Base-by-base conservation (phyloP, 2,329 filamentous ascomycete genomes). In the Colletotrichum lentis region DNA sequence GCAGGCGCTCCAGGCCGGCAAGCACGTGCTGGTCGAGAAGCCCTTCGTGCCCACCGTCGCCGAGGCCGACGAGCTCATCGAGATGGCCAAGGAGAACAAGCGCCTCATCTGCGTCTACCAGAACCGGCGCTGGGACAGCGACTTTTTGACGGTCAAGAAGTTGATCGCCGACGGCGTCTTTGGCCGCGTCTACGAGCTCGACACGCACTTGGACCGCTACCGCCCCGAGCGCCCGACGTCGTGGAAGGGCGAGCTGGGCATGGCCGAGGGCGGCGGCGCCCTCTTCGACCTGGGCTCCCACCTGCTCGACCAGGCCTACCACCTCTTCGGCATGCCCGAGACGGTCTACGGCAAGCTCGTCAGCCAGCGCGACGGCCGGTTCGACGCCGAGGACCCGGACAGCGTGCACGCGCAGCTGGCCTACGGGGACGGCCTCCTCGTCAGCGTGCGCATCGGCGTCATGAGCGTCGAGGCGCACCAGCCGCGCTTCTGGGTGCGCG, bases 11-110 rank as follows among this genome's bases (percentile, higher is more conserved):
- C 83, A 90, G 75, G 82, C 85, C 11, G 89, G 90, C 73, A 94
- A 94, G 81, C 90, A 95, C 77, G 90, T 94, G 31, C 82, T 95
- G 60, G 90, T 91, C 56, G 92, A 95, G 81, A 95, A 95, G 82
- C 92, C 92, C 2, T 95, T 95, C 76, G 91, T 92, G 14, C 90
- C 91, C 22, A 91, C 89, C 1, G 82, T 86, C 1, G 82, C 86
- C 66, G 89, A 94, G 78, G 91, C 91, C 12, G 83, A 87, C 41
- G 79, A 86, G 72, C 85, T 95, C 7, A 84, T 86, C 52, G 77
- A 78, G 11, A 79, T 90, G 57, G 86, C 89, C 11, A 77, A 82
- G 70, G 77, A 84, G 67, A 77, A 83, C 54, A 77, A 80, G 44
- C 82, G 82, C 63, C 76, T 89, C 52, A 77, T 92, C 69, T 88